These are phyloP conservation scores for Curvularia hawaiiensis DNA, from an alignment of 2,329 filamentous ascomycete species.

Conservation along the genomic window DNA sequence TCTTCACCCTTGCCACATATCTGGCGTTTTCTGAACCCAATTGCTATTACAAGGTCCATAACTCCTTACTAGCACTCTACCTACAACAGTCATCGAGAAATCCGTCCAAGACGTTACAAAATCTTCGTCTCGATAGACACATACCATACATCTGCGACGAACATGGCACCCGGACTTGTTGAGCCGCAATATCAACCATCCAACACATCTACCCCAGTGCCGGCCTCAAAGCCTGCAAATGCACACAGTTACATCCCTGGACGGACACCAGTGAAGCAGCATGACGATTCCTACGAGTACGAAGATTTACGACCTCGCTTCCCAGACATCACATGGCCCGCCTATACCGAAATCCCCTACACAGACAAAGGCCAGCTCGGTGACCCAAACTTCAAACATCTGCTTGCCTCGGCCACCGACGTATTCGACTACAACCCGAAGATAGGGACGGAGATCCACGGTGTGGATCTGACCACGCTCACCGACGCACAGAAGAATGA, in stretches of 20 bases:
- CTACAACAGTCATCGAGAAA: neutral
- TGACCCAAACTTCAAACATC: slow-evolving; percentile 59
- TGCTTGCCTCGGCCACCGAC: slow-evolving; percentile 58
- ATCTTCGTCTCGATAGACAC: neutral
- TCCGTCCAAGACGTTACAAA: neutral
- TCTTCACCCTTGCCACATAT: neutral
- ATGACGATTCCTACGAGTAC: slow-evolving; percentile 56
- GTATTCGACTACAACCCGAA: slow-evolving; percentile 63
- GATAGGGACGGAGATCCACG: slow-evolving; percentile 60
- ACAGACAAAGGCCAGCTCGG: slow-evolving; percentile 60
- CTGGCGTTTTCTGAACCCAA: neutral
- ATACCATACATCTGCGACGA: slow-evolving; percentile 3
- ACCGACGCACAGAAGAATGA: slow-evolving; percentile 60
- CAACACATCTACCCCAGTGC: slow-evolving; percentile 16
- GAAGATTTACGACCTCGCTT: slow-evolving; percentile 60
- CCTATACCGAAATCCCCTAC: slow-evolving; percentile 56
- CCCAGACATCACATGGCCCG: slow-evolving; percentile 59
- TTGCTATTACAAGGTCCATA: neutral
- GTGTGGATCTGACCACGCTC: slow-evolving; percentile 57
- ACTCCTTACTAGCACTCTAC: neutral
- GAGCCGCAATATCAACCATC: slow-evolving; percentile 30
- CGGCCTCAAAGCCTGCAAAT: slow-evolving; percentile 26
- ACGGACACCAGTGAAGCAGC: slow-evolving; percentile 51
- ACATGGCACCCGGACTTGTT: slow-evolving; percentile 44
- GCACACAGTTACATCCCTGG: slow-evolving; percentile 55